These are phyloP conservation scores for Leccinellum luteum DNA, from an alignment of 768 basidiomycete species.

Conservation along the genomic window DNA sequence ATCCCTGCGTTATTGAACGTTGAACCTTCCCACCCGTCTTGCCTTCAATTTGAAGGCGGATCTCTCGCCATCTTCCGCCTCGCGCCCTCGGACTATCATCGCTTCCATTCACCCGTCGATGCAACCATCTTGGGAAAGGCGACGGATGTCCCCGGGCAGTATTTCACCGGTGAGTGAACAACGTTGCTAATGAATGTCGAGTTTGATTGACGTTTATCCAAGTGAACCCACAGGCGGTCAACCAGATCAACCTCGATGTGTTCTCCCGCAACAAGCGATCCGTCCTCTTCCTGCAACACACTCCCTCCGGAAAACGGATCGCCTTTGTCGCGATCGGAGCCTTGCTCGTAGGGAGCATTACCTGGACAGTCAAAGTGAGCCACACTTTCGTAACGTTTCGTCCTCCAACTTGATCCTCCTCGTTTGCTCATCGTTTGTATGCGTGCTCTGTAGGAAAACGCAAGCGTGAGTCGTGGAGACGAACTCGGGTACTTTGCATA, in stretches of 20 bases:
- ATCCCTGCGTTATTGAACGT: slow-evolving; percentile 56
- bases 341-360: slow-evolving; percentile 75
- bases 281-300: slow-evolving; percentile 50
- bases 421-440: slow-evolving; percentile 1
- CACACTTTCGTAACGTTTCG: not conserved
- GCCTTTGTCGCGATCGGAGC: slow-evolving; percentile 79
- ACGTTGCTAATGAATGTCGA: not conserved
- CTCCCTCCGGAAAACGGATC: slow-evolving; percentile 43
- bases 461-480: slow-evolving; percentile 58
- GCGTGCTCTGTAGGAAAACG: slow-evolving; percentile 34
- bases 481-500: slow-evolving; percentile 69
- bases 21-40: slow-evolving; percentile 39
- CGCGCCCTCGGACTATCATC: slow-evolving; percentile 80
- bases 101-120: slow-evolving; percentile 72
- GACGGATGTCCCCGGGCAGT: slow-evolving; percentile 50
- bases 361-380: slow-evolving; percentile 48
- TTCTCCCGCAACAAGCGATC: slow-evolving; percentile 64
- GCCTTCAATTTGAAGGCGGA: slow-evolving; percentile 40
- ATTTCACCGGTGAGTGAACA: slow-evolving; percentile 50
- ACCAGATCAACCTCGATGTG: slow-evolving; percentile 61
- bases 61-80: slow-evolving; percentile 70
- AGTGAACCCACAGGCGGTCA: slow-evolving; percentile 81
- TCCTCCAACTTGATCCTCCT: not conserved
- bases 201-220: not conserved
- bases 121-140: slow-evolving; percentile 43